Conservation (phyloP, 2,329 filamentous ascomycete species). For the Chrysoporthe puriensis region DNA sequence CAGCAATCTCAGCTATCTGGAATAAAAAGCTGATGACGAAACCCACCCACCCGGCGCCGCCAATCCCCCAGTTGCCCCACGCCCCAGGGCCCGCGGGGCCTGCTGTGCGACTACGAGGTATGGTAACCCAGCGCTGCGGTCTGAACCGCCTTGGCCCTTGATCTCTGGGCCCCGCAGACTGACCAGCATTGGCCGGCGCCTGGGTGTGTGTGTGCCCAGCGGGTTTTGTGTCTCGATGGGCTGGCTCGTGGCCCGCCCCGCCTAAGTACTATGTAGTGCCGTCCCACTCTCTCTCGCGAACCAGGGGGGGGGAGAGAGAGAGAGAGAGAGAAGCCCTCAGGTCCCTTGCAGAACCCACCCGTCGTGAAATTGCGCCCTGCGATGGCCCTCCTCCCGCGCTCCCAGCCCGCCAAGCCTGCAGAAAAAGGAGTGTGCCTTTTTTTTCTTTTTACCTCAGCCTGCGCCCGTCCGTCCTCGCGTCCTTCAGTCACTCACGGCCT, state of each 20-base stretch:
- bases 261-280: neutral
- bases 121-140: no score
- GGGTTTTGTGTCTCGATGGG: no score
- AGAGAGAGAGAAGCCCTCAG: neutral
- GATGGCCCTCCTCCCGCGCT: neutral
- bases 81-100: no score
- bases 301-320: no score
- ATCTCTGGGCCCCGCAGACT: conserved; percentile 3
- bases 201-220: no score
- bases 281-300: neutral
- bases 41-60: no score
- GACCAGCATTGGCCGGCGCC: conserved; percentile 2
- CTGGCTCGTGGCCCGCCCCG: no score
- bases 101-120: no score
- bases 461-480: conserved; percentile 8
- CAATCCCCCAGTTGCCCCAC: no score
- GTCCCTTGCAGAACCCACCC: conserved; percentile 27
- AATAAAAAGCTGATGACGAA: no score
- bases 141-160: neutral
- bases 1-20: no score
- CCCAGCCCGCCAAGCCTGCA: neutral
- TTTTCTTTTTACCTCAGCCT: neutral
- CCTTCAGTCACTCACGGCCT: neutral
- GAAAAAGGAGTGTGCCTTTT: conserved; percentile 18
- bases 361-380: conserved; percentile 24